A percentile compares a stretch with the other conserved stretches of the same genome.
Conservation (phyloP, 257 asterid species). For the Datura wrightii region DNA sequence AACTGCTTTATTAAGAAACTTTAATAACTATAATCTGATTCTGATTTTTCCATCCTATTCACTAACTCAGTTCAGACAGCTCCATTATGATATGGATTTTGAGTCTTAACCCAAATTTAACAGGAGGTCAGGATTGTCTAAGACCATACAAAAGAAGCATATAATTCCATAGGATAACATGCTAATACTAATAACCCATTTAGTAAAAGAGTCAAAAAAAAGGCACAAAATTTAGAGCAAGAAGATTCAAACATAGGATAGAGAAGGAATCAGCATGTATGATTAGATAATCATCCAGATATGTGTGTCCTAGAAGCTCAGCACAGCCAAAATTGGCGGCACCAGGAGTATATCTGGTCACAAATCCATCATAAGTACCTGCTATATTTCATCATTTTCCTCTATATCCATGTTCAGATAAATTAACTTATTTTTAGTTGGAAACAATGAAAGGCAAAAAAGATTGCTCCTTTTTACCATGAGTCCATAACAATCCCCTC, state of each 20-base stretch:
- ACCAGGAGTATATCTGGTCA: slow-evolving; percentile 37
- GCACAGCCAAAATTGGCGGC: slow-evolving; percentile 22
- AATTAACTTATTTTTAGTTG: background rate
- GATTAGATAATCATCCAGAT: slow-evolving; percentile 25
- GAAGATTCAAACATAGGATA: background rate
- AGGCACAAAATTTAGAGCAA: background rate
- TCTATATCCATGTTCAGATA: slow-evolving; percentile 8
- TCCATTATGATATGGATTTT: background rate
- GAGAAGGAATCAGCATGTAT: slow-evolving; percentile 33
- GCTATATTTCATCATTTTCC: slow-evolving; percentile 41
- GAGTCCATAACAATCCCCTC: background rate
- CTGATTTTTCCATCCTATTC: background rate
- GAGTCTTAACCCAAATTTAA: background rate
- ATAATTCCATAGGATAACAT: background rate
- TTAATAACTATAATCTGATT: background rate
- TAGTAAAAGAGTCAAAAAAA: background rate
- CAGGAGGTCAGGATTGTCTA: background rate
- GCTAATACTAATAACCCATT: background rate
- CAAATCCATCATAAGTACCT: slow-evolving; percentile 40
- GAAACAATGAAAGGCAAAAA: background rate
- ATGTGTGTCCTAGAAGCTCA: slow-evolving; percentile 33
- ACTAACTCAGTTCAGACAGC: background rate
- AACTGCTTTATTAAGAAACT: background rate
- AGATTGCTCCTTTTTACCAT: background rate
- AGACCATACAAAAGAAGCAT: background rate